phyloP scores from a whole-genome alignment of 495 filamentous ascomycete genomes.

The Evernia prunastri region DNA sequence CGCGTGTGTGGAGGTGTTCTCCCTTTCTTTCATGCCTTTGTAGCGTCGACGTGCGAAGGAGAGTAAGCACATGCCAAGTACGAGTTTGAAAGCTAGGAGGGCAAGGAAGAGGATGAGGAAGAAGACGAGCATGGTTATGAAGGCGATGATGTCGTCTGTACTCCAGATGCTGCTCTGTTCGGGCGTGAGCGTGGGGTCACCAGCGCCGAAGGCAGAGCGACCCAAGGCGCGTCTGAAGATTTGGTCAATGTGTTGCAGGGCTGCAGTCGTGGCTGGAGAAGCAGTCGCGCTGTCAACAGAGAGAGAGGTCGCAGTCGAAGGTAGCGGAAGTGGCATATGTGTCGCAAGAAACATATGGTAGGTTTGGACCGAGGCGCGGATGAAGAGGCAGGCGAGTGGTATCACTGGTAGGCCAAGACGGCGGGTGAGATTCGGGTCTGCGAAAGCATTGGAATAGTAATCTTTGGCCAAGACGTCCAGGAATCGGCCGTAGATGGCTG shows the following conservation, averaged over 20 bases:
- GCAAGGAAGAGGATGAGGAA: slow-evolving; percentile 38
- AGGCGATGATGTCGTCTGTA: slow-evolving; percentile 61
- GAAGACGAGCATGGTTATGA: slow-evolving; percentile 30
- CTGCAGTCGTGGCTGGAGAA: slow-evolving; percentile 62
- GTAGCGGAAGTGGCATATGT: slow-evolving; percentile 65
- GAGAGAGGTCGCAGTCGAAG: slow-evolving; percentile 57
- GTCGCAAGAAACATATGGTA: slow-evolving; percentile 98
- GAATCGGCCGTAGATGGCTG: slow-evolving; percentile 79
- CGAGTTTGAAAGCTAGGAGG: slow-evolving; percentile 41
- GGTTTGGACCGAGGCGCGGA: slow-evolving; percentile 87
- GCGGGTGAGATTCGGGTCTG: slow-evolving; percentile 79
- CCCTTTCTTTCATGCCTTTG: slow-evolving; percentile 66
- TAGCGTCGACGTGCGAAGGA: slow-evolving; percentile 64
- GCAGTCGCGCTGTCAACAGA: slow-evolving; percentile 52
- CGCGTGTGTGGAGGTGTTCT: slow-evolving; percentile 33
- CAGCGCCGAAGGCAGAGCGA: slow-evolving; percentile 20
- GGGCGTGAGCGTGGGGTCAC: slow-evolving; percentile 4
- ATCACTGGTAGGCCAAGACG: slow-evolving; percentile 88
- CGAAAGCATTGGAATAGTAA: slow-evolving; percentile 95
- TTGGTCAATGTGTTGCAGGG: slow-evolving; percentile 63
- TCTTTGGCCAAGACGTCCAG: slow-evolving; percentile 92
- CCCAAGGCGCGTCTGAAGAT: slow-evolving; percentile 31
- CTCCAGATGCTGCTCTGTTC: slow-evolving; percentile 5
- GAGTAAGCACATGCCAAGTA: slow-evolving; percentile 49
- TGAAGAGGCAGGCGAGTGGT: slow-evolving; percentile 88